Conservation (phyloP, 345 rosid species). For the Angophora floribunda region DNA sequence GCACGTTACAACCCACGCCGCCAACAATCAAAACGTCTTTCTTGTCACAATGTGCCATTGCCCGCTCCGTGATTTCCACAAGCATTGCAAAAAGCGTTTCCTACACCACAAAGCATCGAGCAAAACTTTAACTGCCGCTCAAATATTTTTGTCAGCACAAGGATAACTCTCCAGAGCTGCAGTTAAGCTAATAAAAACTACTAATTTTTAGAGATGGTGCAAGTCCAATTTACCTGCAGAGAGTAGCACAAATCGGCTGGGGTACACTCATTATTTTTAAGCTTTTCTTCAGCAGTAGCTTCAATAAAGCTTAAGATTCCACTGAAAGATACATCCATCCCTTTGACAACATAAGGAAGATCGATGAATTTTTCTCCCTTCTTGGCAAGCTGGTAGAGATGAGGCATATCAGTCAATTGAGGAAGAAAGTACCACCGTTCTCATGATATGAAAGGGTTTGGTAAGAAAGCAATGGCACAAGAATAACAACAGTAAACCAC, state of each 20-base stretch:
- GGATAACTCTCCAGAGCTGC: not conserved
- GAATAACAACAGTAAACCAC: not conserved
- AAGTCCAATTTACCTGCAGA: conserved; percentile 47
- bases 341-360: conserved; percentile 91
- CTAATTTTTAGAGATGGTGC: not conserved
- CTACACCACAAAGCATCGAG: conserved; percentile 10
- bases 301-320: conserved; percentile 92
- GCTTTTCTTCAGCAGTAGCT: conserved; percentile 76
- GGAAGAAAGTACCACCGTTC: not conserved
- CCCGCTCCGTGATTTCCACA: conserved; percentile 92
- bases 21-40: conserved; percentile 91
- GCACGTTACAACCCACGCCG: conserved; percentile 93
- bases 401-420: not conserved
- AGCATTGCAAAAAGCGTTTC: conserved; percentile 91
- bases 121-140: not conserved
- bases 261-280: conserved; percentile 70
- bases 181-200: not conserved
- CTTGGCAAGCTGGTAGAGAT: conserved; percentile 70
- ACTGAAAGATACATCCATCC: conserved; percentile 97
- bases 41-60: conserved; percentile 97
- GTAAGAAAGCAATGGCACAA: not conserved
- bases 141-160: not conserved
- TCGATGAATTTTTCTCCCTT: conserved; percentile 86
- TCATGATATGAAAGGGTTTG: not conserved
- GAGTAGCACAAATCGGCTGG: conserved; percentile 96